Conservation (phyloP, 2,329 filamentous ascomycete species). For the Cladosporium halotolerans region DNA sequence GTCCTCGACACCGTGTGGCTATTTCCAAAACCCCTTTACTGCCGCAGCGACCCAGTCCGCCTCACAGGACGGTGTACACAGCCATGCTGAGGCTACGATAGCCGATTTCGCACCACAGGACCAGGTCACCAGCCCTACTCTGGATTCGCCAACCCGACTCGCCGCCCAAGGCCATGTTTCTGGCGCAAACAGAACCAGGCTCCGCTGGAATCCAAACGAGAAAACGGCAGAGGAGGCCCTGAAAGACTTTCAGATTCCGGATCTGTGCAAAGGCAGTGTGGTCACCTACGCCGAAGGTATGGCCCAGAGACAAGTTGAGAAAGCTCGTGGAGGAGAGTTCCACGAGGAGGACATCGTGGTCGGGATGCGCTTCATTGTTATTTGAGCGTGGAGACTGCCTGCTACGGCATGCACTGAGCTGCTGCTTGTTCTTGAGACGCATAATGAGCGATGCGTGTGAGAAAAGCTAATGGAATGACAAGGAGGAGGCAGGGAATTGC, state of each 20-base stretch:
- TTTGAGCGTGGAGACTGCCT: conserved; percentile 12
- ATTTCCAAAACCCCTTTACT: too few species aligned
- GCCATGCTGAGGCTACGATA: neutral
- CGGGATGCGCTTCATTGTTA: conserved; percentile 38
- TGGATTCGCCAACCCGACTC: neutral
- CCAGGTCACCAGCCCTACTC: neutral
- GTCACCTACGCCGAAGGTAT: conserved; percentile 22
- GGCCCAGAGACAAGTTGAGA: conserved; percentile 34
- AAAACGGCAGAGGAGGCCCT: conserved; percentile 12
- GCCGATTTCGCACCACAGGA: too few species aligned
- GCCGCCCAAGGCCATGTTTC: neutral
- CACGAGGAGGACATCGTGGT: conserved; percentile 36
- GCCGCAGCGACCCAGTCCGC: neutral
- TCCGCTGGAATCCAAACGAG: conserved; percentile 12
- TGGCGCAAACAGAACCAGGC: conserved; percentile 10
- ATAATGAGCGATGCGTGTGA: too few species aligned
- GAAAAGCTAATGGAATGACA: too few species aligned
- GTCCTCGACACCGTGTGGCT: neutral
- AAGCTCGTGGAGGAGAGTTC: conserved; percentile 36
- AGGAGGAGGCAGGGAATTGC: too few species aligned
- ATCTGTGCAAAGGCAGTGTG: conserved; percentile 18
- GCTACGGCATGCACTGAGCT: too few species aligned
- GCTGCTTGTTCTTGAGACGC: too few species aligned
- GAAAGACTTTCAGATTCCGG: conserved; percentile 18
- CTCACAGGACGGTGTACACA: neutral